Base-by-base conservation (phyloP, 2,329 filamentous ascomycete genomes). In the Claviceps capensis region DNA sequence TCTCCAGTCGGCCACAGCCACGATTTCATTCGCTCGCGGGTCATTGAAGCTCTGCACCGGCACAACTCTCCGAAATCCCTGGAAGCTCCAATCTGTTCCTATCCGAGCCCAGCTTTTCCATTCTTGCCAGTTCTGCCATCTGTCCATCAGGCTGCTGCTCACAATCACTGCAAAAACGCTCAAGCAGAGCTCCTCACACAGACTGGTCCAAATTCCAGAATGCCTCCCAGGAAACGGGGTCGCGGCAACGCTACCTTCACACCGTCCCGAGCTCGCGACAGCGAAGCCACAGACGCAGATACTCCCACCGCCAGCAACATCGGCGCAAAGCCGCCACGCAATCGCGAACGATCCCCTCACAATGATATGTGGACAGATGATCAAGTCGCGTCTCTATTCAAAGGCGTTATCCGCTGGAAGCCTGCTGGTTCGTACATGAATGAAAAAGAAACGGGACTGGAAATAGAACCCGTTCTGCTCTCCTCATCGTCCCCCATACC, bases 311-410 rank as follows among this genome's bases (percentile, higher is more conserved):
- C 73, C 63, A 62, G 81, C 72, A 73, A 82, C 65, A 70, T 74
- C 3, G 65, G 69, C 7, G 58, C 60, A 19, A 56, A 54, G 3
- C 52, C 53, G 16, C 55, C 61, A 6, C 47, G 52, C 43, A 63
- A 62, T 34, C 53, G 57, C 11, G 56, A 55, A 4, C 53, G 54
- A 11, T 58, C 60, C 5, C 57, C 59, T 11, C 60, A 55, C 48
- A 78, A 81, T 52, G 87, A 91, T 57, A 79, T 83, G 26, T 98
- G 93, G 93, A 96, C 89, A 4, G 90, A 95, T 62, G 91, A 96
- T 63, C 93, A 98, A 67, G 85, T 95, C 58, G 89, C 88, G 1
- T 90, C 88, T 42, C 76, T 98, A 1, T 88, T 95, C 71, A 96
- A 96, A 65, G 88, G 83, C 50, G 85, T 97, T 58, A 90, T 97